phyloP scores from a whole-genome alignment of 108 stramenopile species.

The Cyclostephanos invisitatus region DNA sequence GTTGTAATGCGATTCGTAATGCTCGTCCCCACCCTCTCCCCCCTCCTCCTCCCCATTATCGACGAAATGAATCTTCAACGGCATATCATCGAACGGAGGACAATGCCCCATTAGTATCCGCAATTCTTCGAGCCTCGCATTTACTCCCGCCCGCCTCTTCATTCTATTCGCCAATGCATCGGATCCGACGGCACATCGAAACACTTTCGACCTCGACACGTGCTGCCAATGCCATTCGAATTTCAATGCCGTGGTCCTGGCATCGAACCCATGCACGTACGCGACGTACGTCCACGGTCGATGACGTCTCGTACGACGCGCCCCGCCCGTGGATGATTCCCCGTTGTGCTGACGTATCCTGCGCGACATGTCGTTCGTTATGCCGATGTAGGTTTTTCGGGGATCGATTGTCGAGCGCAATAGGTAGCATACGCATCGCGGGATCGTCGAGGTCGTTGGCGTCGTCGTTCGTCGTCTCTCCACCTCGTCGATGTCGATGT shows the following conservation, averaged over 20 bases:
- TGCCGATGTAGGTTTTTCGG: slow-evolving; percentile 62
- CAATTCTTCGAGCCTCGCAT: slow-evolving; percentile 45
- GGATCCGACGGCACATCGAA: slow-evolving; percentile 50
- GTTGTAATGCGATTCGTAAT: slow-evolving; percentile 8
- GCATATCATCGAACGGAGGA: slow-evolving; percentile 19
- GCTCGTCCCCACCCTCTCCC: too few relatives aligned
- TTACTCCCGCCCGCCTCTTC: slow-evolving; percentile 48
- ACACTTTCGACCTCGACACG: slow-evolving; percentile 41
- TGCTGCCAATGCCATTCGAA: slow-evolving; percentile 80
- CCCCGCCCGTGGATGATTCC: slow-evolving; percentile 51
- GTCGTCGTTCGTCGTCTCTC: not conserved
- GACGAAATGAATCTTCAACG: slow-evolving; percentile 40
- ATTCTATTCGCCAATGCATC: slow-evolving; percentile 39
- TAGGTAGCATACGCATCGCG: slow-evolving; percentile 42
- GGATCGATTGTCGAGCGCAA: slow-evolving; percentile 52
- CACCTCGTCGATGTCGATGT: not conserved
- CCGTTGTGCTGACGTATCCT: slow-evolving; percentile 72
- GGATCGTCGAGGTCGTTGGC: slow-evolving; percentile 41
- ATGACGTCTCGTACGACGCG: slow-evolving; percentile 56
- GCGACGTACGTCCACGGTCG: slow-evolving; percentile 62
- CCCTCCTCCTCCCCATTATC: too few relatives aligned
- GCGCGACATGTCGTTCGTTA: slow-evolving; percentile 54
- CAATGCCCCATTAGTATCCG: slow-evolving; percentile 45
- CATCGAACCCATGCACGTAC: slow-evolving; percentile 56
- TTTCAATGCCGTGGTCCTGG: slow-evolving; percentile 53